phyloP scores from a whole-genome alignment of 768 basidiomycete species.

The Lactarius psammicola region DNA sequence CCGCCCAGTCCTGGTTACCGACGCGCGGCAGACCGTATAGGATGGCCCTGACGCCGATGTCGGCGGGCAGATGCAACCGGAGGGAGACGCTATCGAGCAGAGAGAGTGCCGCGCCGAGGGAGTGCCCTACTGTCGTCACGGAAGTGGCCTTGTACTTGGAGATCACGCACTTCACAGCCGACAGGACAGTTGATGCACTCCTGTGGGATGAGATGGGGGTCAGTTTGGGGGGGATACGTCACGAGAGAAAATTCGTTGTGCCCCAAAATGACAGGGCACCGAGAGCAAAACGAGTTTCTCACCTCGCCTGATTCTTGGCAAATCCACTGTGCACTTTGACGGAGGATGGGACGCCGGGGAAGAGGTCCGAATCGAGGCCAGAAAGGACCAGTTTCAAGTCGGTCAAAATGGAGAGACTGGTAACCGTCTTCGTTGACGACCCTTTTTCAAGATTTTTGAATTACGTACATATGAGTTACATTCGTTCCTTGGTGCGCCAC shows the following conservation, averaged over 20 bases:
- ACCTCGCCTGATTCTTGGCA: conserved; percentile 44
- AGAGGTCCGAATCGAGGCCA: conserved; percentile 44
- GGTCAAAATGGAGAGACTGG: neutral
- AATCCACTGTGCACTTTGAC: conserved; percentile 55
- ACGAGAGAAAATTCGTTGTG: neutral
- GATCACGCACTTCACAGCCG: conserved; percentile 43
- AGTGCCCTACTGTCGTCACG: conserved; percentile 44
- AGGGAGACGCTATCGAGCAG: conserved; percentile 35
- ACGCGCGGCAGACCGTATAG: conserved; percentile 52
- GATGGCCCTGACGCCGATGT: conserved; percentile 40
- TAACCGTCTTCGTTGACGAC: neutral
- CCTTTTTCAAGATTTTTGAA: neutral
- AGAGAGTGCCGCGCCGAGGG: conserved; percentile 34
- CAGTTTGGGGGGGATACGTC: neutral
- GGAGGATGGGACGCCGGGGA: conserved; percentile 48
- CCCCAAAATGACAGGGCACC: too few relatives aligned
- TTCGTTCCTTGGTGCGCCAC: conserved; percentile 63
- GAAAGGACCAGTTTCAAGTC: neutral
- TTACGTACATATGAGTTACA: neutral
- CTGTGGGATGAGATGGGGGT: neutral
- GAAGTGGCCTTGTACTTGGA: conserved; percentile 36
- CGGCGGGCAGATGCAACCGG: conserved; percentile 31
- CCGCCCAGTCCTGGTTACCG: conserved; percentile 39
- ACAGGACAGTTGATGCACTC: conserved; percentile 43
- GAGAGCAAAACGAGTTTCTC: neutral